Evolutionary conservation across 2,329 filamentous ascomycete species (phyloP).

Genomic region (Cercospora brassicicola): DNA sequence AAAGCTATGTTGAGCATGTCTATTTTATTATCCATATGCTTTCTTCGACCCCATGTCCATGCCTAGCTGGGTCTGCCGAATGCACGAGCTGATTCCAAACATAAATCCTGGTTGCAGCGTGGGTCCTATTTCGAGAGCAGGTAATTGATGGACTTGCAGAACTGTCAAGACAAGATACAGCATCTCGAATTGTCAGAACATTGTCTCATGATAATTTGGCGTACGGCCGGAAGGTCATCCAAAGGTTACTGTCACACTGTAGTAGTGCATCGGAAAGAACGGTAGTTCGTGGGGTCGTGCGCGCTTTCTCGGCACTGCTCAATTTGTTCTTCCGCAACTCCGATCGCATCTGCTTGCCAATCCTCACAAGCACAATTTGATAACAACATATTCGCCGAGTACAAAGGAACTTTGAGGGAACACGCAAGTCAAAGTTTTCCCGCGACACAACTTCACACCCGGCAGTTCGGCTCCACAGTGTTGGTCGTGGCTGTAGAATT

Average conservation of each 20-base stretch:
- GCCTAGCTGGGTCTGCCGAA: not conserved
- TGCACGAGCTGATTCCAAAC: not conserved
- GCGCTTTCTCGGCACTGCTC: not conserved
- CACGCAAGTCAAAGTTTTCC: not conserved
- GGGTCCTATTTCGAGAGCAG: not conserved
- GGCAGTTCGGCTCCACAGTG: not conserved
- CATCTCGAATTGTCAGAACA: too few relatives aligned
- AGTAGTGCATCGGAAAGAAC: not conserved
- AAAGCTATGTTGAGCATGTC: not conserved
- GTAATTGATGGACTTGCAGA: too few relatives aligned
- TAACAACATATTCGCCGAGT: not conserved
- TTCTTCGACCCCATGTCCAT: not conserved
- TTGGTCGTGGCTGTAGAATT: slow-evolving; percentile 34
- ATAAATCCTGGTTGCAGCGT: not conserved
- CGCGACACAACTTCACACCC: not conserved
- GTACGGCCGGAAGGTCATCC: not conserved
- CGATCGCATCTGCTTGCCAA: not conserved
- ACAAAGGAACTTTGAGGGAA: not conserved
- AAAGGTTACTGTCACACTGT: not conserved
- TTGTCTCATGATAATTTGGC: not conserved
- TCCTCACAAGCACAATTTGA: not conserved
- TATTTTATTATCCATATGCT: not conserved
- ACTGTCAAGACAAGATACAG: not conserved
- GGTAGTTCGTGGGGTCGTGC: not conserved
- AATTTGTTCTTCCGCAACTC: not conserved